A percentile compares a stretch with the other conserved stretches of the same genome.
Conservation (phyloP, 495 filamentous ascomycete genomes). For the Penicillium fimorum region DNA sequence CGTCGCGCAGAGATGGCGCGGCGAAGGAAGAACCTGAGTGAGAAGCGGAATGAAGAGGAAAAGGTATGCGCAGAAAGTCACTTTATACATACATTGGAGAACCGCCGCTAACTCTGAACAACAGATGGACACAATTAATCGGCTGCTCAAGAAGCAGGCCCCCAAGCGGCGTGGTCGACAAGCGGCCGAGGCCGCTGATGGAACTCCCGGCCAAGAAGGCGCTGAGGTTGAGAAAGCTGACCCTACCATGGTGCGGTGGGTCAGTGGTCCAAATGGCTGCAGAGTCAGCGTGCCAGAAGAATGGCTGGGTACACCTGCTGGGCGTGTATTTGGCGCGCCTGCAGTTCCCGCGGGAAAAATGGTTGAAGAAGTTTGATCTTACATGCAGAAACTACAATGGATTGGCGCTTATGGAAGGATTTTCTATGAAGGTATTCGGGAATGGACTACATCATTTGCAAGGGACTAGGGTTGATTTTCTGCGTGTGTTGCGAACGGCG, state of each 20-base stretch:
- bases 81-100: not conserved
- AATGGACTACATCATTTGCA: constrained; percentile 10
- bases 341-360: constrained; percentile 35
- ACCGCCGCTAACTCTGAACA: not conserved
- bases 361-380: constrained; percentile 46
- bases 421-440: constrained; percentile 14
- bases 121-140: constrained; percentile 96
- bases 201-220: constrained; percentile 54
- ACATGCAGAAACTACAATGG: constrained; percentile 11
- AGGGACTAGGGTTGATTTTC: constrained; percentile 4
- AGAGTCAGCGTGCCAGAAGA: constrained; percentile 74
- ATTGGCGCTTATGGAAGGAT: constrained; percentile 29
- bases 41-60: constrained; percentile 98
- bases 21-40: constrained; percentile 90
- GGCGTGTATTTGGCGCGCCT: constrained; percentile 55
- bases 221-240: constrained; percentile 57
- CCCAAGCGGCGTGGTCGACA: constrained; percentile 70
- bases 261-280: constrained; percentile 68
- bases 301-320: constrained; percentile 70
- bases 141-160: constrained; percentile 90
- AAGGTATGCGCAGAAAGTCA: constrained; percentile 59
- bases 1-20: constrained; percentile 94
- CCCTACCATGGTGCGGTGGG: constrained; percentile 73
- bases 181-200: constrained; percentile 47
- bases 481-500: constrained; percentile 18